Percentiles rank a stretch among this genome's conserved stretches.
phyloP scores from a whole-genome alignment of 1,284 basidiomycete species.

The Microbotryum scabiosae region DNA sequence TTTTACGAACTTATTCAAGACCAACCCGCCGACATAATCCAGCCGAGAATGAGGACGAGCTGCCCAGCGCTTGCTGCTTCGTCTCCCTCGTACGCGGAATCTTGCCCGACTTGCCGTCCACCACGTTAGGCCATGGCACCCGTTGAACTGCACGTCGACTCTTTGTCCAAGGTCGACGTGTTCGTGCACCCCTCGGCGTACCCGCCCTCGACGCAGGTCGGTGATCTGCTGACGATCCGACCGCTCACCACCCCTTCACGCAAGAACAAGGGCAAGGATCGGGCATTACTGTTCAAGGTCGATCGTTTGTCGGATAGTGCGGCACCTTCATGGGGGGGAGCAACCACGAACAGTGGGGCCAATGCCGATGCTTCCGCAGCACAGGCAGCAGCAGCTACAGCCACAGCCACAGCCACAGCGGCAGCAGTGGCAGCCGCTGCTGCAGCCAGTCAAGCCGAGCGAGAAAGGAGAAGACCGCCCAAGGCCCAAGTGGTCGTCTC shows the following conservation, averaged over 20 bases:
- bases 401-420: too few relatives aligned
- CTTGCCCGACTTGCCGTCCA: not conserved
- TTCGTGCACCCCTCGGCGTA: constrained; percentile 4
- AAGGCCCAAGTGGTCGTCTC: constrained; percentile 18
- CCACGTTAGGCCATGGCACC: not conserved
- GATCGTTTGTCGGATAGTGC: constrained; percentile 1
- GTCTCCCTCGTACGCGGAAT: not conserved
- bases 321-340: not conserved
- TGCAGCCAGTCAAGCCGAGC: too few relatives aligned
- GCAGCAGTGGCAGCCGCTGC: too few relatives aligned
- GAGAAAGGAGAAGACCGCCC: constrained; percentile 3
- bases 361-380: not conserved
- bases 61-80: not conserved
- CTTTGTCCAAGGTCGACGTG: constrained; percentile 12
- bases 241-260: constrained; percentile 4
- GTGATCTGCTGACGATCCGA: constrained; percentile 24
- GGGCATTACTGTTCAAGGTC: constrained; percentile 23
- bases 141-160: constrained; percentile 22
- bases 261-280: constrained; percentile 22
- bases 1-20: too few relatives aligned
- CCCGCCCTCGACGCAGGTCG: constrained; percentile 8
- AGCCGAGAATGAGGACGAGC: too few relatives aligned
- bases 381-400: not conserved
- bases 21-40: too few relatives aligned
- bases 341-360: not conserved